Evolutionary conservation across 257 asterid genomes (phyloP).

Genomic region (Leonotis leonurus): DNA sequence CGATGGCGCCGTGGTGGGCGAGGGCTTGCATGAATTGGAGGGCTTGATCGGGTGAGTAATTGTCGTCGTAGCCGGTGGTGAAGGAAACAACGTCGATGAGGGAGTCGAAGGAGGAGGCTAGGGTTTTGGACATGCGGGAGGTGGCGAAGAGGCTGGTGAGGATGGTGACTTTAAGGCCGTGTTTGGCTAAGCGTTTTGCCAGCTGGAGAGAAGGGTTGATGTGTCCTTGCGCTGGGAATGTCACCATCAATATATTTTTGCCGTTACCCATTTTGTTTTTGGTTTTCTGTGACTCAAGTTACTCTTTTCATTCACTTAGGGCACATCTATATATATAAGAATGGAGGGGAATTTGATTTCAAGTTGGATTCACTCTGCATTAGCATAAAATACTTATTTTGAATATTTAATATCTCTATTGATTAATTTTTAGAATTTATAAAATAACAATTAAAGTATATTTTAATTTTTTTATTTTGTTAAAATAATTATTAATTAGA

Average conservation of each 20-base stretch:
- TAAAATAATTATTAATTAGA: too few species aligned
- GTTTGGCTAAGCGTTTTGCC: slow-evolving; percentile 34
- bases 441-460: too few species aligned
- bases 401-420: too few species aligned
- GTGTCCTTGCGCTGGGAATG: slow-evolving; percentile 51
- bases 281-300: too few species aligned
- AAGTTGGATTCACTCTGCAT: too few species aligned
- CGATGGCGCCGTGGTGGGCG: slow-evolving; percentile 4
- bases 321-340: too few species aligned
- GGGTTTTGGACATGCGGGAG: slow-evolving; percentile 12
- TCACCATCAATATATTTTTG: slow-evolving; percentile 7
- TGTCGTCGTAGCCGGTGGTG: slow-evolving; percentile 26
- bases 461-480: too few species aligned
- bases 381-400: too few species aligned
- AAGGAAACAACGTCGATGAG: slow-evolving; percentile 21
- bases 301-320: too few species aligned
- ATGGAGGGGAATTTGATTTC: too few species aligned
- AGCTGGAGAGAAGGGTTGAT: slow-evolving; percentile 61
- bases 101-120: background rate
- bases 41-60: background rate
- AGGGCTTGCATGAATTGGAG: background rate
- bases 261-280: too few species aligned
- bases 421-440: too few species aligned
- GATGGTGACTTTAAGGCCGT: slow-evolving; percentile 24
- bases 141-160: slow-evolving; percentile 21